Percentiles rank a stretch among this genome's conserved stretches.
Conservation (phyloP, 306 rosid species). For the Arachis hypogaea region DNA sequence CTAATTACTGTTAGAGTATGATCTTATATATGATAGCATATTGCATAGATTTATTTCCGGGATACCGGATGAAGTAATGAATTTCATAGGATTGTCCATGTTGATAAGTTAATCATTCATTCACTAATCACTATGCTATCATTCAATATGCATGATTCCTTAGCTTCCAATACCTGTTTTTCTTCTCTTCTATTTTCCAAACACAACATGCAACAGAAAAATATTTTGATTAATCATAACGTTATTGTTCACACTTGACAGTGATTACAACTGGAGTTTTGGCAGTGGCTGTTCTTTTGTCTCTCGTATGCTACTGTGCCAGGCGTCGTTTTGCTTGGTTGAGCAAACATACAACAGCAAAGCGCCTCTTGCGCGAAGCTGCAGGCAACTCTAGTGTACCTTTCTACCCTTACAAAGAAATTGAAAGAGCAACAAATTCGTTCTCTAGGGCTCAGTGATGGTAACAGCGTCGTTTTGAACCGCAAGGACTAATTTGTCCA, state of each 20-base stretch:
- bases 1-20: not conserved
- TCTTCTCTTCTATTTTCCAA: not conserved
- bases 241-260: slow-evolving; percentile 40
- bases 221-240: slow-evolving; percentile 11
- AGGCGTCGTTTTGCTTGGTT: slow-evolving; percentile 72
- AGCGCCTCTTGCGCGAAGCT: slow-evolving; percentile 75
- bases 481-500: too few relatives aligned
- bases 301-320: slow-evolving; percentile 52
- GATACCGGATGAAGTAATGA: not conserved
- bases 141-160: slow-evolving; percentile 21
- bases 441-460: accelerated
- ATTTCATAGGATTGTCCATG: not conserved
- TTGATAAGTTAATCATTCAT: not conserved
- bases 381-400: slow-evolving; percentile 80
- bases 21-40: not conserved
- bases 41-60: not conserved
- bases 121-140: not conserved
- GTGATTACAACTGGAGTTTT: slow-evolving; percentile 61
- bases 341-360: slow-evolving; percentile 63
- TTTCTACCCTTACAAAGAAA: slow-evolving; percentile 56
- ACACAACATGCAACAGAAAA: not conserved
- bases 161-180: not conserved
- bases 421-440: not conserved
- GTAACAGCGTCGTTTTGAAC: too few relatives aligned
- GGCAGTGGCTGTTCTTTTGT: slow-evolving; percentile 54